Evolutionary conservation across 2,329 filamentous ascomycete genomes (phyloP), one percentile per base, ranked within the genome.

Genomic region (Phyllosticta capitalensis): DNA sequence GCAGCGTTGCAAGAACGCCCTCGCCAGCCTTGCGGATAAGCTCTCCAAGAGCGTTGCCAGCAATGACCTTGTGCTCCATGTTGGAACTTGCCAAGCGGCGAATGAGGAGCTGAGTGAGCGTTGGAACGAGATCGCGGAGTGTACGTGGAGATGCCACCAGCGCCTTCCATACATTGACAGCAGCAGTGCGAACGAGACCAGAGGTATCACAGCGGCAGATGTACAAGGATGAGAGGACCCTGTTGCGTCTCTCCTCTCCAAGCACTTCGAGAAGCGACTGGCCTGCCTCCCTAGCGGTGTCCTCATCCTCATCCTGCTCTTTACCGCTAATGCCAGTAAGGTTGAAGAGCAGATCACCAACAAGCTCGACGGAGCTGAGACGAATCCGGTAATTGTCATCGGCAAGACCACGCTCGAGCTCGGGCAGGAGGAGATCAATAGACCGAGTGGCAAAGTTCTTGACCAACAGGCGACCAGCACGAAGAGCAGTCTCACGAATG

Each of bases 31-130:
- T 96, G 68, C 94, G 87, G 69, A 99, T 97, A 65, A 99, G 84
- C 72, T 99, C 94, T 69, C 94, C 94, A 59, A 99, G 81, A 54
- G 94, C 91, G 72, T 97, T 97, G 72, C 92, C 92, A 65, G 95
- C 94, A 79, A 99, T 99, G 66, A 96, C 88, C 79, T 96, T 97
- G 74, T 99, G 94, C 73, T 99, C 94, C 87, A 95, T 92, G 70
- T 96, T 97, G 52, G 92, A 88, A 72, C 92, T 97, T 63, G 91
- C 94, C 66, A 99, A 83, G 54, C 94, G 89, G 61, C 90, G 86
- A 71, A 99, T 97, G 67, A 99, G 88, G 64, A 99, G 85, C 72
- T 96, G 92, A 5, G 91, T 95, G 62, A 99, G 86, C 1, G 91
- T 96, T 52, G 94, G 92, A 53, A 96, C 88, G 68, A 99, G 83